Percentiles rank a stretch among this genome's conserved stretches.
These are phyloP conservation scores for Yamadazyma akitaensis DNA, from an alignment of 805 yeast genomes.

Conservation along the genomic window DNA sequence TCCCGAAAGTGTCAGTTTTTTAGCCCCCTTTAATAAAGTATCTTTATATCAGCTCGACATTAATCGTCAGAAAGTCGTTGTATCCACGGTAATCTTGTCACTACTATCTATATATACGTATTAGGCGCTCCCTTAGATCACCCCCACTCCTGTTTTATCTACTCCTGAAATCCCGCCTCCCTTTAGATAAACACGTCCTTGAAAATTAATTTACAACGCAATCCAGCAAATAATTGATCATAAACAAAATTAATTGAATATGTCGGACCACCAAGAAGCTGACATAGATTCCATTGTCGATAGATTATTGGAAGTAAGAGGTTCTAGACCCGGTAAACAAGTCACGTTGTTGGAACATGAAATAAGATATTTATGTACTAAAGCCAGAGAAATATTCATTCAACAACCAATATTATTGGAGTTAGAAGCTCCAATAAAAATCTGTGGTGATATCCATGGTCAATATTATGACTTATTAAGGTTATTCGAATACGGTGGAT, in stretches of 20 bases:
- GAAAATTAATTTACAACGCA: not conserved
- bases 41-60: not conserved
- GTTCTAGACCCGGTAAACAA: slow-evolving; percentile 97
- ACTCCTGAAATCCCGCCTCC: not conserved
- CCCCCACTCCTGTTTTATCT: not conserved
- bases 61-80: not conserved
- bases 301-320: slow-evolving; percentile 94
- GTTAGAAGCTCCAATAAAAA: slow-evolving; percentile 95
- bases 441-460: slow-evolving; percentile 98
- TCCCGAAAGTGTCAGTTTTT: slow-evolving; percentile 5
- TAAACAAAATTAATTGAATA: not conserved
- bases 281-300: slow-evolving; percentile 97
- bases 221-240: not conserved
- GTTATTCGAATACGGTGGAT: slow-evolving; percentile 96
- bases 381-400: slow-evolving; percentile 96
- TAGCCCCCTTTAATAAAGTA: slow-evolving; percentile 6
- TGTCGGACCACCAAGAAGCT: slow-evolving; percentile 55
- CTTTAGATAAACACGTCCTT: slow-evolving; percentile 2
- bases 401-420: slow-evolving; percentile 95
- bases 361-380: slow-evolving; percentile 92
- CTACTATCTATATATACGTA: slow-evolving; percentile 1
- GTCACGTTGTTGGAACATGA: slow-evolving; percentile 92
- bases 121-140: not conserved
- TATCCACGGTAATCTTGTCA: not conserved
- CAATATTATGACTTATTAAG: slow-evolving; percentile 95